Conservation (phyloP, 78 protist genomes). For the Capsaspora owczarzaki region DNA sequence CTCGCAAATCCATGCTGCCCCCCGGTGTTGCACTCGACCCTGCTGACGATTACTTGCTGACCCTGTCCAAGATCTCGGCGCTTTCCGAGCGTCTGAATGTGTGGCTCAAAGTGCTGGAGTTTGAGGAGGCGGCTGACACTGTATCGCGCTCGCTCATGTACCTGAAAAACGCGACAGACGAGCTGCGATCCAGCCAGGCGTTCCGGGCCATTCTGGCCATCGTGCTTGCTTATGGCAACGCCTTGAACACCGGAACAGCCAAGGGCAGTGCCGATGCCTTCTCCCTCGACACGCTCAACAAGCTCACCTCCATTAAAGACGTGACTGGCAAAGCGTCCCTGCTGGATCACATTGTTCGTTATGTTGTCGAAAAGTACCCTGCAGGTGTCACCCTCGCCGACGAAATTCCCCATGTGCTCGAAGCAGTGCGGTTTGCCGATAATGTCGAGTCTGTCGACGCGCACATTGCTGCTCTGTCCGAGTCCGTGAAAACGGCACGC, state of each 20-base stretch:
- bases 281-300: background rate
- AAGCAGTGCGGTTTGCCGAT: too few relatives aligned
- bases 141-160: background rate
- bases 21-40: slow-evolving; percentile 5
- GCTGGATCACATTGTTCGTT: background rate
- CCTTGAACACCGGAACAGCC: background rate
- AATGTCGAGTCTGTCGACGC: too few relatives aligned
- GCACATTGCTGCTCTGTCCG: too few relatives aligned
- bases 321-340: background rate
- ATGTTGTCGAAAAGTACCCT: background rate
- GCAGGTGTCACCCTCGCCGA: background rate
- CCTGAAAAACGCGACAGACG: background rate
- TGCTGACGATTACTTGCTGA: background rate
- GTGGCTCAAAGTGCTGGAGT: background rate
- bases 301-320: background rate
- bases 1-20: background rate
- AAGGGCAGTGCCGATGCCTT: background rate
- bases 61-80: background rate
- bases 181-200: background rate
- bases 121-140: background rate
- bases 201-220: background rate
- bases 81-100: background rate
- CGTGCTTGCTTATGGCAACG: background rate
- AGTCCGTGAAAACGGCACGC: too few relatives aligned
- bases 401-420: background rate